phyloP scores from a whole-genome alignment of 2,329 filamentous ascomycete genomes.

The Alternaria brassicicola region DNA sequence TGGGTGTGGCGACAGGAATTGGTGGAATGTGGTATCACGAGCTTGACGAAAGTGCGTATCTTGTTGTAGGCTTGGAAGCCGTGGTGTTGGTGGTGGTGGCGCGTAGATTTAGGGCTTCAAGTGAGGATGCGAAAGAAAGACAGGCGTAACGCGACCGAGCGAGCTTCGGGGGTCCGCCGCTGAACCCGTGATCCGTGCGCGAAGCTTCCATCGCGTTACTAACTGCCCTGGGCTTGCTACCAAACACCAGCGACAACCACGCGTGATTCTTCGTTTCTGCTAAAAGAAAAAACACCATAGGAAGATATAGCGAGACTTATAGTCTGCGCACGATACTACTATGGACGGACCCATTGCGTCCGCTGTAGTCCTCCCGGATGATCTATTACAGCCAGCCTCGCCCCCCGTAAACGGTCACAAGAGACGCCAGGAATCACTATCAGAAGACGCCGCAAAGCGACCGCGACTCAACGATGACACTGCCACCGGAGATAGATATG shows the following conservation, averaged over 20 bases:
- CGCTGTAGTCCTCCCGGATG: slow-evolving; percentile 60
- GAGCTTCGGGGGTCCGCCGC: slow-evolving; percentile 19
- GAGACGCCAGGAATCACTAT: slow-evolving; percentile 61
- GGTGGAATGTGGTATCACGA: background rate
- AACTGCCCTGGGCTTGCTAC: slow-evolving; percentile 4
- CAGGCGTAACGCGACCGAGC: background rate
- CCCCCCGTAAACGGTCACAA: slow-evolving; percentile 47
- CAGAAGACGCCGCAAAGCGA: slow-evolving; percentile 60
- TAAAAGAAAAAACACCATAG: background rate
- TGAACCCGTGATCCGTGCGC: slow-evolving; percentile 33
- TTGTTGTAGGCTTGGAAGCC: background rate
- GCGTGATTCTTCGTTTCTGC: background rate
- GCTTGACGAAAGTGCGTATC: background rate
- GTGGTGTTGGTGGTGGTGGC: slow-evolving; percentile 2
- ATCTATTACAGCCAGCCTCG: slow-evolving; percentile 38
- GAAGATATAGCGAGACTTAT: background rate
- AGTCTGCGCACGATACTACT: background rate
- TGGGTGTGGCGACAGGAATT: background rate
- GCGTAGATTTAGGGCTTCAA: slow-evolving; percentile 7
- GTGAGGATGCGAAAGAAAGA: slow-evolving; percentile 20
- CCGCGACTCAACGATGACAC: slow-evolving; percentile 54
- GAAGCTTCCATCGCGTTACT: slow-evolving; percentile 27
- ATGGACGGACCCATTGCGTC: slow-evolving; percentile 58
- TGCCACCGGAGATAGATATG: slow-evolving; percentile 23
- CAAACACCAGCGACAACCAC: background rate